A percentile compares a stretch with the other conserved stretches of the same genome.
Conservation (phyloP, 306 rosid species). For the Pachyrhizus erosus region DNA sequence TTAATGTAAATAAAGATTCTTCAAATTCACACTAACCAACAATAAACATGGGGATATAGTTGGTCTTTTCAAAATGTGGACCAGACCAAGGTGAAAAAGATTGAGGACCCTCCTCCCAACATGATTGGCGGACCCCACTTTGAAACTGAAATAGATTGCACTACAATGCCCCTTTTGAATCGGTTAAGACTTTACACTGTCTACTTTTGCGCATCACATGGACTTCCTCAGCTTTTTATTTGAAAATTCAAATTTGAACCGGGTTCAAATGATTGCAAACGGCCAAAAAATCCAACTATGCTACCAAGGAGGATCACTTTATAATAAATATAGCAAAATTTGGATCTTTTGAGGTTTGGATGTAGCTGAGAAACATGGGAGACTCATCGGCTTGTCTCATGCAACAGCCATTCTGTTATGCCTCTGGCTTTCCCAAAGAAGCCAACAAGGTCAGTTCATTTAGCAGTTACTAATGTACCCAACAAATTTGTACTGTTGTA, state of each 20-base stretch:
- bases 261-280: conserved; percentile 28
- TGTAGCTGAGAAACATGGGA: conserved; percentile 60
- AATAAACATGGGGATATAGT: neutral
- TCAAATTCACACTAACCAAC: conserved; percentile 1
- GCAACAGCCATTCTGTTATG: conserved; percentile 90
- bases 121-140: neutral
- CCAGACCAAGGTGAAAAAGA: neutral
- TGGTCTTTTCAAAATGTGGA: conserved; percentile 7
- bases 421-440: conserved; percentile 77
- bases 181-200: neutral
- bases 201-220: conserved; percentile 50
- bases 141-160: neutral
- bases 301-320: conserved; percentile 20
- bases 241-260: conserved; percentile 77
- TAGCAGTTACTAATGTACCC: neutral
- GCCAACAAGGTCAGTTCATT: conserved; percentile 71
- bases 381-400: conserved; percentile 81
- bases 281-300: conserved; percentile 31
- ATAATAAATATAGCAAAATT: conserved; percentile 46
- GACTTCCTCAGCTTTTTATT: conserved; percentile 47
- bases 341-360: conserved; percentile 49
- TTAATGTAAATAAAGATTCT: neutral
- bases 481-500: conserved; percentile 1
- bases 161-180: neutral
- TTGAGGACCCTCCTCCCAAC: neutral